Evolutionary conservation across 176 grass and related monocot species (phyloP), one percentile per base, ranked within the genome.

Genomic region (Avena sativa): DNA sequence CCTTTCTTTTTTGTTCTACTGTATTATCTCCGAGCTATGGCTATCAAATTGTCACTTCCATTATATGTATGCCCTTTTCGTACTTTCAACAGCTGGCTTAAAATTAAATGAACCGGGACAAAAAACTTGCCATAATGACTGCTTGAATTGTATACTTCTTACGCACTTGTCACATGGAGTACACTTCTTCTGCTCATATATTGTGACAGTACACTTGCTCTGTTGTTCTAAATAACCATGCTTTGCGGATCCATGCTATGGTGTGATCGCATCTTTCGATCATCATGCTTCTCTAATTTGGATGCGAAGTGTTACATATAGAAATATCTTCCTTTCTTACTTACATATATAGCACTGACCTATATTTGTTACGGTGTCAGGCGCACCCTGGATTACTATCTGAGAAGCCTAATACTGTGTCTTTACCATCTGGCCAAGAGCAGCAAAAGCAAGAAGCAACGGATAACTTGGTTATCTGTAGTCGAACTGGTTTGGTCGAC

Each of bases 391-490:
- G 36, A 86, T 59, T 81, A 50, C 57, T 76, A 59, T 76, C 49
- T 60, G 71, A 51, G 9, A 40, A 50, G 20, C 36, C 68, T 73
- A 21, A 75, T 76, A 48, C 8, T 26, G 38, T 70, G 64, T 67
- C 78, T 51, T 50, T 48, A 26, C 57, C 78, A 32, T 53, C 74
- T 81, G 19, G 52, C 40, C 50, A 80, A 48, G 61, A 86, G 38
- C 71, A 66, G 58, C 46, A 60, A 68, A 90, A 77, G 25, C 68
- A 86, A 69, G 83, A 90, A 69, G 38, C 78, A 76, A 50, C 25
- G 67, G 48, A 81, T 81, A 70, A 68, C 12, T 44, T 71, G 9
- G 64, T 79, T 88, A 53, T 70, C 56, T 64, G 73, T 79, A 2
- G 26, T n/a, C 78, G 16, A 75, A 19, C 34, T 76, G 77, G 57